Conservation (phyloP, 148 eudicot genomes). For the Persicaria tinctoria region DNA sequence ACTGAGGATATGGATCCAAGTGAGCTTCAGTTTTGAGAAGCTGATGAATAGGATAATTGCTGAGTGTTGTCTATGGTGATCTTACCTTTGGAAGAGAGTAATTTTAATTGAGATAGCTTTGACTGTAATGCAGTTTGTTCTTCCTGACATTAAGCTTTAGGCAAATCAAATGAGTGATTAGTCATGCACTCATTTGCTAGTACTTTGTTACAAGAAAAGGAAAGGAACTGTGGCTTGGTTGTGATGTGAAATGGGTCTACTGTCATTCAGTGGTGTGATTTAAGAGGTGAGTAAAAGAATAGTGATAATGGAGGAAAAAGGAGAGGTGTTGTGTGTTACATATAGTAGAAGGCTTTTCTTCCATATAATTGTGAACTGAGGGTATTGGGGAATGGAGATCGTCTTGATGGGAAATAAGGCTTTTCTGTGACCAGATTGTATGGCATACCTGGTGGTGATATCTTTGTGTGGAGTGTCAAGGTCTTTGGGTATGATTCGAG, state of each 20-base stretch:
- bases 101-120: not conserved
- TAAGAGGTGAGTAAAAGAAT: not conserved
- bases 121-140: not conserved
- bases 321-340: not conserved
- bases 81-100: not conserved
- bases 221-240: not conserved
- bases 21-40: not conserved
- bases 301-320: not conserved
- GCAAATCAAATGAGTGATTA: not conserved
- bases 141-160: not conserved
- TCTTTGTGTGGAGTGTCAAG: no score
- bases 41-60: not conserved
- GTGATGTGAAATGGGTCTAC: not conserved
- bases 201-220: not conserved
- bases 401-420: not conserved
- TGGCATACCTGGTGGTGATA: not conserved
- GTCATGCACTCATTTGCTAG: not conserved
- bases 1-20: not conserved
- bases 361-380: no score
- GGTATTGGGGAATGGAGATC: not conserved
- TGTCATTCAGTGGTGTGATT: not conserved
- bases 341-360: not conserved
- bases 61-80: not conserved
- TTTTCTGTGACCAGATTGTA: not conserved
- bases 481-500: no score